These are phyloP conservation scores for rapeseed (Brassica napus) DNA, from an alignment of 345 rosid species.

Conservation along the genomic window DNA sequence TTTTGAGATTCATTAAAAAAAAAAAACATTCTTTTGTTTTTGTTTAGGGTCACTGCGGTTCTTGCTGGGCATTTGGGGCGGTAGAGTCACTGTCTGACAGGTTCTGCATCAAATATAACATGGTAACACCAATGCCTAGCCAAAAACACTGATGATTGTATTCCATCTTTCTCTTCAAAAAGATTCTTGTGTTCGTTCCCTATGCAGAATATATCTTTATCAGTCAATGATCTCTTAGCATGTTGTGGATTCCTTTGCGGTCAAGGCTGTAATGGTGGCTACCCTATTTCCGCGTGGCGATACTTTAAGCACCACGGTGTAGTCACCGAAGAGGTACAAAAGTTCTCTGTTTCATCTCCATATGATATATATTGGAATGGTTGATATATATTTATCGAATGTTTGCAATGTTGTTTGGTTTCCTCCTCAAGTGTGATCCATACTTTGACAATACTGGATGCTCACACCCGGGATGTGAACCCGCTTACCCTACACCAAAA, in stretches of 20 bases:
- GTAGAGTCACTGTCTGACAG: slow-evolving; percentile 93
- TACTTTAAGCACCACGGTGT: slow-evolving; percentile 76
- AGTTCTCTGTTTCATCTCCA: slow-evolving; percentile 12
- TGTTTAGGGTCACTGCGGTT: slow-evolving; percentile 92
- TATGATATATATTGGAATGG: no score
- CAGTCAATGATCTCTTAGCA: slow-evolving; percentile 88
- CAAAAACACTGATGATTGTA: background rate
- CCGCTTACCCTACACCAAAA: slow-evolving; percentile 82
- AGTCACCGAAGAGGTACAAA: slow-evolving; percentile 84
- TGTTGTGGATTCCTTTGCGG: slow-evolving; percentile 97
- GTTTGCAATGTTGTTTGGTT: slow-evolving; percentile 14
- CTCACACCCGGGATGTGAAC: slow-evolving; percentile 97
- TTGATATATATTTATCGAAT: no score
- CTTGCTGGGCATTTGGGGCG: slow-evolving; percentile 99
- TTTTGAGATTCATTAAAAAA: slow-evolving; percentile 9
- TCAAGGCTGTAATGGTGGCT: slow-evolving; percentile 84
- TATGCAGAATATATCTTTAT: slow-evolving; percentile 76
- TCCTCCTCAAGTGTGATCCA: slow-evolving; percentile 73
- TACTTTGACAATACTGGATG: slow-evolving; percentile 86
- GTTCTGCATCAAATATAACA: slow-evolving; percentile 81
- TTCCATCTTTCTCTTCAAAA: background rate
- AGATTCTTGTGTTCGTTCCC: background rate
- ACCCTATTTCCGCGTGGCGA: slow-evolving; percentile 77
- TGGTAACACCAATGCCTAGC: slow-evolving; percentile 44
- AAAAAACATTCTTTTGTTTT: background rate